Evolutionary conservation across 2,329 filamentous ascomycete genomes (phyloP).

Genomic region (Alternaria postmessia): DNA sequence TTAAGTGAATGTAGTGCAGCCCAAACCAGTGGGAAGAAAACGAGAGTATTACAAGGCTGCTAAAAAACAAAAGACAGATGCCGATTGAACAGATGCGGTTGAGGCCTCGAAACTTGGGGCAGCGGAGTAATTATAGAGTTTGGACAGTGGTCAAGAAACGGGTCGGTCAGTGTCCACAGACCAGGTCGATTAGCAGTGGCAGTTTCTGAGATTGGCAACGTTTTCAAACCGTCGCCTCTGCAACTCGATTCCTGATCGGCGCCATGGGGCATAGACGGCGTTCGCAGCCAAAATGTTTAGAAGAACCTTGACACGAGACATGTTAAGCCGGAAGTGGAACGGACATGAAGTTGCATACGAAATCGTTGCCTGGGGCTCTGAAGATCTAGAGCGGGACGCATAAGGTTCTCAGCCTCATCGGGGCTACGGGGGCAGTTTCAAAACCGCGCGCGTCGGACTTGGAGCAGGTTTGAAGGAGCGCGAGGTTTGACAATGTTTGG

Average conservation of each 20-base stretch:
- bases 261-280: slow-evolving; percentile 41
- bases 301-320: slow-evolving; percentile 50
- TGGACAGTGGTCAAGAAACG: slow-evolving; percentile 40
- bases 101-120: slow-evolving; percentile 50
- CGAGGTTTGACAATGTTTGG: slow-evolving; percentile 51
- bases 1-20: slow-evolving; percentile 61
- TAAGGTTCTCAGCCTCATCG: slow-evolving; percentile 39
- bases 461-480: slow-evolving; percentile 47
- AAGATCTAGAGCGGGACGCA: slow-evolving; percentile 38
- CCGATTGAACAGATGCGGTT: slow-evolving; percentile 51
- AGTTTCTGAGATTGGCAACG: slow-evolving; percentile 50
- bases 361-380: slow-evolving; percentile 33
- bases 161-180: slow-evolving; percentile 32
- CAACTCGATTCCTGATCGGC: slow-evolving; percentile 49
- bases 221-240: slow-evolving; percentile 53
- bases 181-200: slow-evolving; percentile 52
- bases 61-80: slow-evolving; percentile 51
- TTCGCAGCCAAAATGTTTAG: slow-evolving; percentile 48
- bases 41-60: slow-evolving; percentile 57
- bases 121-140: slow-evolving; percentile 48
- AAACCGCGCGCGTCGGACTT: slow-evolving; percentile 51
- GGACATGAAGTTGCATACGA: slow-evolving; percentile 36
- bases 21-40: slow-evolving; percentile 63
- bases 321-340: slow-evolving; percentile 47
- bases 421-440: slow-evolving; percentile 49